Percentiles rank a stretch among this genome's conserved stretches.
Conservation (phyloP, 768 basidiomycete species). For the Tephrocybe sp. region DNA sequence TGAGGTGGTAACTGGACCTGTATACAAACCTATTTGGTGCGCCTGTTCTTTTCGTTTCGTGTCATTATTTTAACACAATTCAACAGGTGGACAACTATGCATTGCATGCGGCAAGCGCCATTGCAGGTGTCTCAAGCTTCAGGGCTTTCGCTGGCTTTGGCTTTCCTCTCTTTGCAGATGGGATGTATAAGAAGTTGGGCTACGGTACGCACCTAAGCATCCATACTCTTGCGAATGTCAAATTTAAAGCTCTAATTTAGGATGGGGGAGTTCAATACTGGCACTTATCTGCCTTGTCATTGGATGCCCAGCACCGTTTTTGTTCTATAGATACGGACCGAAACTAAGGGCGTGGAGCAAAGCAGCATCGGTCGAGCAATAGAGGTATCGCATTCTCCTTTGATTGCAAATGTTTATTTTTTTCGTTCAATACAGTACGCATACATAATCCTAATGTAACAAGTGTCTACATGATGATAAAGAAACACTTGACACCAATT, state of each 20-base stretch:
- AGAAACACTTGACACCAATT: too few relatives aligned
- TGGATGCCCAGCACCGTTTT: constrained; percentile 50
- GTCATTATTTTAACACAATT: constrained; percentile 16
- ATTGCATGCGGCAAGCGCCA: constrained; percentile 60
- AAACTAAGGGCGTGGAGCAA: constrained; percentile 36
- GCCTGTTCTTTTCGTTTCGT: constrained; percentile 21
- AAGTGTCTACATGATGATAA: too few relatives aligned
- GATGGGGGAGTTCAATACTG: constrained; percentile 57
- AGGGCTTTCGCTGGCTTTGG: constrained; percentile 60
- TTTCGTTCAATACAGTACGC: too few relatives aligned
- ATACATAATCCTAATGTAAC: too few relatives aligned
- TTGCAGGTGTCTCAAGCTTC: constrained; percentile 56
- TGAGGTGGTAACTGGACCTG: constrained; percentile 39
- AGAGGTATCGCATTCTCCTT: background rate
- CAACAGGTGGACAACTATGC: constrained; percentile 81
- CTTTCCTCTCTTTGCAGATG: constrained; percentile 64
- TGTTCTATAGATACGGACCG: constrained; percentile 41
- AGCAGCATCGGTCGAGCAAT: constrained; percentile 32
- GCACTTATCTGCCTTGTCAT: constrained; percentile 50
- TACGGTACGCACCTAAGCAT: constrained; percentile 26
- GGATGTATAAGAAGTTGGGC: constrained; percentile 53
- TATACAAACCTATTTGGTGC: constrained; percentile 60
- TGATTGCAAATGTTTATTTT: background rate
- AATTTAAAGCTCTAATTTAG: constrained; percentile 26
- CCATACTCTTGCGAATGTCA: background rate